Base-by-base conservation (phyloP, 345 rosid species). In the Linum trigynum region DNA sequence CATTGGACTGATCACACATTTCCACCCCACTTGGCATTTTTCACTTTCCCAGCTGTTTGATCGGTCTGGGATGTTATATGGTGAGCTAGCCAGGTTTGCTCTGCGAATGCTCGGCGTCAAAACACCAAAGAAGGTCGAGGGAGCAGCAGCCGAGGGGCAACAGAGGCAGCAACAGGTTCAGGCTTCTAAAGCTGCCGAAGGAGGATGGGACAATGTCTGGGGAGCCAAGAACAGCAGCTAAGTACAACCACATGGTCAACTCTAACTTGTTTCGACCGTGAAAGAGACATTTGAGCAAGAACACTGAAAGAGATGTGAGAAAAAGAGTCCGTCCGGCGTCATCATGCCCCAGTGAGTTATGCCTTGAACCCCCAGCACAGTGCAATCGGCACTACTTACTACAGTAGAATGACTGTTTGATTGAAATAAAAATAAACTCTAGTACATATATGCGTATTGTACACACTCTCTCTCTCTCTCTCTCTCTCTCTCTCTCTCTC, bases 21-120 rank as follows among this genome's bases (percentile, higher is more conserved):
- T 14, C 51, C 51, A 23, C 32, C 32, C 32, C 32, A 23, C 51
- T 45, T 71, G 36, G 62, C 35, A 58, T 63, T 53, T 35, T 66
- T 23, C 32, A 23, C 63, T 40, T 73, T 66, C 69, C 74, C 87
- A 94, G 99, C 91, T 94, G 35, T 88, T 91, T 72, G 97, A 94
- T 71, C 95, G 97, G 53, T 68, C 87, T 3, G 97, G 99, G 55
- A 0, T 91, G 62, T 67, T 94, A 69, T 94, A 94, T 69, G 96
- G 99, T 53, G 99, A 94, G 75, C 72, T 94, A 71, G 99, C 99
- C 45, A 82, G 97, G 77, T 94, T 94, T 70, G 97, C 84, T 39
- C 67, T 91, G 72, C 85, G 96, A 72, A 16, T 94, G 63, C 82
- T 94, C 62, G 99, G 99, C 64, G 71, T 94, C 51, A 91, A 70